Base-by-base conservation (phyloP, 2,329 filamentous ascomycete genomes). In the Pyrenophora seminiperda region DNA sequence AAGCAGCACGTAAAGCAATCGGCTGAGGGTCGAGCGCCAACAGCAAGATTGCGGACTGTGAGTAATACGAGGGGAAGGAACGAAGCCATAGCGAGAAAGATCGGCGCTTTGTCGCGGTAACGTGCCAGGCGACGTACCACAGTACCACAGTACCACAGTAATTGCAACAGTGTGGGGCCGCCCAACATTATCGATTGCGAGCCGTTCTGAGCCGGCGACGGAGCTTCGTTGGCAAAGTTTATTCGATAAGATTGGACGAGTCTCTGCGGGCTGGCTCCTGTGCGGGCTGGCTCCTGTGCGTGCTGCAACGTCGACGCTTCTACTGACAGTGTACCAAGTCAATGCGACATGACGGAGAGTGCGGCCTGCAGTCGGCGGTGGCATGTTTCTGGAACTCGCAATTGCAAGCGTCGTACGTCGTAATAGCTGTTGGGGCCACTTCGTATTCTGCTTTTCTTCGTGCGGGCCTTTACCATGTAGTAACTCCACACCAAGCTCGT, bases 161-260 rank as follows among this genome's bases (percentile, higher is more conserved):
- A 38, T 54, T 47, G 56, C 56, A 47, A 47, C 40, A 22, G 17
- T 31, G 38, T 43, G 57, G 57, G 44, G 34, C 41, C 10, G 48
- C 22, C 18, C 18, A 30, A 40, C 44, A 49, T 52, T 63, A 59
- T 61, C 58, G 58, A 65, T 63, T 62, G 47, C 52, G 42, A 56
- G 48, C 54, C 54, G 53, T 39, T 48, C 40, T 48, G 50, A 41
- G 48, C 43, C 50, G n/a, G 53, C 43, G 22, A 49, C 49, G 45
- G 45, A 27, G 41, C 32, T 38, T 49, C 49, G 20, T 36, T 40
- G 45, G 49, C 32, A 32, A 46, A 19, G 31, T 50, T 37, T 41
- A 36, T 17, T 32, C 22, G 24, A 27, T 27, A 10, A 27, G 22
- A 22, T n/a, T n/a, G n/a, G n/a, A n/a, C n/a, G n/a, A n/a, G n/a